Base-by-base conservation (phyloP, 805 yeast genomes). In the Starmerella sp. region DNA sequence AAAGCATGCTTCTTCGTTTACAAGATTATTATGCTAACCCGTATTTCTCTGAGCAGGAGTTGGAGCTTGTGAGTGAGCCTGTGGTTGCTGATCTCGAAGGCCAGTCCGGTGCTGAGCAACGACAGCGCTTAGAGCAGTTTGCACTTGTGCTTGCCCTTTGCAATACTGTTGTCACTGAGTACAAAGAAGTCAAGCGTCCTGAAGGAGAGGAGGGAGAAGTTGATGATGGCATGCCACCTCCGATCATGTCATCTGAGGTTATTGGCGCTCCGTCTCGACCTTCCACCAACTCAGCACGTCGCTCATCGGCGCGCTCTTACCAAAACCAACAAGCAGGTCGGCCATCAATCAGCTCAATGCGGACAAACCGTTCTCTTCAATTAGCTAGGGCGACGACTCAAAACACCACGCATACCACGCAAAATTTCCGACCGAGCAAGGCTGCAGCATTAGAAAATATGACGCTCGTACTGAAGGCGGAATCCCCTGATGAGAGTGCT, bases 401-500 rank as follows among this genome's bases (percentile, higher is more conserved):
- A 11, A 32, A 34, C 30, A 46, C 39, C 5, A 46, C 39, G n/a
- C 49, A 15, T n/a, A 46, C 39, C 10, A 46, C 39, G n/a, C 49
- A 15, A 13, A 46, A 30, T 5, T 46, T 46, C 22, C 38, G 49
- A 1, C 51, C 51, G 11, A 48, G 43, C 34, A 48, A 48, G 43
- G 51, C 41, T 6, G 41, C 51, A 5, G 49, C 49, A 48, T 65
- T 65, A 2, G 68, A 65, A 11, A 61, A 65, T n/a, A 66, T 65
- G 8, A 64, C 68, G 36, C 66, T 80, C 43, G 74, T 74, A 32
- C 82, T 79, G 69, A 83, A 84, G 62, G 90, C 91, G 1, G 90
- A 85, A 65, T 83, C 89, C 8, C 95, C 95, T 0, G 95, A 85
- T 70, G 95, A 85, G 66, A 80, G 83, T 43, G 90, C 93, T 0